These are phyloP conservation scores for Dioscorea alata DNA, from an alignment of 106 monocot species.

Conservation along the genomic window DNA sequence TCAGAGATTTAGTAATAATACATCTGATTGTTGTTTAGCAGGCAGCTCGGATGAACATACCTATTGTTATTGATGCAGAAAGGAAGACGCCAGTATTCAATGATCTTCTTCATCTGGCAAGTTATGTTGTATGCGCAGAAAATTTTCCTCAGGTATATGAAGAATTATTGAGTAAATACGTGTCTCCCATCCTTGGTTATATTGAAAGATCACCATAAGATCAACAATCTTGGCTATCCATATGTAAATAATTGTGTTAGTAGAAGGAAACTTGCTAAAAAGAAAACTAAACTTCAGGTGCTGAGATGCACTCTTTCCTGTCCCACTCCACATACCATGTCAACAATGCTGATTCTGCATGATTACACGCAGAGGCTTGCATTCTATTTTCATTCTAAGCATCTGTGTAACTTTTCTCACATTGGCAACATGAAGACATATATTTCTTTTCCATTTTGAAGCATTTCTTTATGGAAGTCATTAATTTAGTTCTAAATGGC, in stretches of 20 bases:
- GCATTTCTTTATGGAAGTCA: neutral
- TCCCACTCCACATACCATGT: no score
- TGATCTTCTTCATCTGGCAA: constrained; percentile 39
- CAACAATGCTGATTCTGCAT: no score
- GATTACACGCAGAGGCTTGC: neutral
- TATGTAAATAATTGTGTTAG: no score
- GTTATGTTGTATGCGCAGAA: constrained; percentile 43
- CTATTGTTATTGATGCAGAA: constrained; percentile 53
- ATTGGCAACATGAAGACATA: neutral
- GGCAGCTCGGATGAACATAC: constrained; percentile 28
- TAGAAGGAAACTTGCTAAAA: no score
- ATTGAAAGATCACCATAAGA: no score
- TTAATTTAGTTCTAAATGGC: neutral
- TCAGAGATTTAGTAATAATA: no score
- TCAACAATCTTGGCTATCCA: no score
- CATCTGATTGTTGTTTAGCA: constrained; percentile 3
- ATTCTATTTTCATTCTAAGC: neutral
- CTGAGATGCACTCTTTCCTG: no score
- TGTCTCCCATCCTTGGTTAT: no score
- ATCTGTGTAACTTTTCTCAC: neutral
- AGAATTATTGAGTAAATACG: no score
- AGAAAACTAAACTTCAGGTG: no score
- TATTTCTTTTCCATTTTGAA: neutral
- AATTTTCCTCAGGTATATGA: constrained; percentile 38
- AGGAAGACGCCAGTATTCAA: constrained; percentile 29